Evolutionary conservation across 2,329 filamentous ascomycete species (phyloP).

Genomic region (Pseudocercospora crystallina): DNA sequence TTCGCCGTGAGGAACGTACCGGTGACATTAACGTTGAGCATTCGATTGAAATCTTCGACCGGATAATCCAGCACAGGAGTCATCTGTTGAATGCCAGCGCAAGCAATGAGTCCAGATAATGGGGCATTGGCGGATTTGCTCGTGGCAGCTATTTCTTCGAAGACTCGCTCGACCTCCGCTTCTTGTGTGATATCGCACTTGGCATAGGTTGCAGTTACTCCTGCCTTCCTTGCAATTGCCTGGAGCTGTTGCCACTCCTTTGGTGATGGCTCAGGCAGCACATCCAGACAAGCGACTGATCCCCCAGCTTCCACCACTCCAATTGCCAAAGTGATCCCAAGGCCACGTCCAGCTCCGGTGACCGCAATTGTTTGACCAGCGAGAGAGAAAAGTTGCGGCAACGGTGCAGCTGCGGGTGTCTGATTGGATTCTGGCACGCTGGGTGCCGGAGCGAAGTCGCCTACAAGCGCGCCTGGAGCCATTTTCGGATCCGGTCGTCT

Average conservation of each 20-base stretch:
- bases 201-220: conserved; percentile 67
- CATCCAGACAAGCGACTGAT: conserved; percentile 31
- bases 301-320: conserved; percentile 32
- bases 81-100: conserved; percentile 30
- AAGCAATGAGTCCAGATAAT: conserved; percentile 48
- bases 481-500: conserved; percentile 8
- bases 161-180: conserved; percentile 37
- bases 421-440: conserved; percentile 25
- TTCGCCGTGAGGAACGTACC: conserved; percentile 39
- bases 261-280: conserved; percentile 54
- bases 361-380: conserved; percentile 27
- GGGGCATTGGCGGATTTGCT: conserved; percentile 69
- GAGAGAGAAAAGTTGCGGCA: conserved; percentile 26
- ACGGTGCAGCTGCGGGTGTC: conserved; percentile 26
- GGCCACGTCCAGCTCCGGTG: conserved; percentile 32
- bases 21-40: conserved; percentile 40
- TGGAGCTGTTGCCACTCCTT: conserved; percentile 63
- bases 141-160: conserved; percentile 64
- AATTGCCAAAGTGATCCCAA: conserved; percentile 33
- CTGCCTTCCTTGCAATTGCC: conserved; percentile 60
- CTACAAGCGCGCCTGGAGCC: conserved; percentile 27
- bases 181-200: conserved; percentile 75
- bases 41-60: conserved; percentile 34
- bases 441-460: conserved; percentile 24
- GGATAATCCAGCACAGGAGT: conserved; percentile 36